Conservation (phyloP, 2,329 filamentous ascomycete genomes). For the Curvularia verruculosa region DNA sequence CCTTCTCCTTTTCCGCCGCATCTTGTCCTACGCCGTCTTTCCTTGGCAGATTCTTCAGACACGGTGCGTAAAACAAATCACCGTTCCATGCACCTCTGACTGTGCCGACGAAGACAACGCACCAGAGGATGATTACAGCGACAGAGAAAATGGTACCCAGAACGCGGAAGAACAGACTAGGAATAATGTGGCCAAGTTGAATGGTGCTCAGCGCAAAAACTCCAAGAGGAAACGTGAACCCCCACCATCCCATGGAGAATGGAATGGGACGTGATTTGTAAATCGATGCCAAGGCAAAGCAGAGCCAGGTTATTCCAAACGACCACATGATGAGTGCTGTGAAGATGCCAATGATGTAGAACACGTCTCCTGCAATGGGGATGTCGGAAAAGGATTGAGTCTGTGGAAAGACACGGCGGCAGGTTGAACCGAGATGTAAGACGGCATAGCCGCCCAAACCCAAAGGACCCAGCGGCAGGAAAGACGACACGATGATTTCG, state of each 20-base stretch:
- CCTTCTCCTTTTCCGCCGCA: constrained; percentile 27
- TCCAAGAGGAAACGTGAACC: constrained; percentile 65
- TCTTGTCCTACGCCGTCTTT: constrained; percentile 21
- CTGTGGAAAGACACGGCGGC: constrained; percentile 50
- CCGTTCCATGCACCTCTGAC: constrained; percentile 56
- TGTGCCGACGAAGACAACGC: constrained; percentile 59
- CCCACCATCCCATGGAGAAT: constrained; percentile 70
- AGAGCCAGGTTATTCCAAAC: constrained; percentile 62
- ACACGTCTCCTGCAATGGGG: constrained; percentile 53
- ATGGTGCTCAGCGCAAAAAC: constrained; percentile 61
- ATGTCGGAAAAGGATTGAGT: constrained; percentile 47
- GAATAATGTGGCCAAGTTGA: constrained; percentile 58
- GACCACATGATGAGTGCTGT: constrained; percentile 63
- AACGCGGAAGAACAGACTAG: constrained; percentile 62
- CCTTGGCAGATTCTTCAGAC: constrained; percentile 50
- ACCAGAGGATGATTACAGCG: constrained; percentile 62
- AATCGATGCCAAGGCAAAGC: constrained; percentile 60
- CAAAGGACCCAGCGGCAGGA: constrained; percentile 70
- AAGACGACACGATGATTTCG: constrained; percentile 71
- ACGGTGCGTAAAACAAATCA: constrained; percentile 61
- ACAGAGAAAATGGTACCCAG: constrained; percentile 62
- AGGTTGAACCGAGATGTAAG: constrained; percentile 56
- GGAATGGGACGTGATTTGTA: constrained; percentile 55
- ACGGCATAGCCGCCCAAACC: constrained; percentile 70
- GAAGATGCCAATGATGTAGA: constrained; percentile 65